A percentile compares a stretch with the other conserved stretches of the same genome.
phyloP scores from a whole-genome alignment of 345 rosid species.

The Schrenkiella parvula region DNA sequence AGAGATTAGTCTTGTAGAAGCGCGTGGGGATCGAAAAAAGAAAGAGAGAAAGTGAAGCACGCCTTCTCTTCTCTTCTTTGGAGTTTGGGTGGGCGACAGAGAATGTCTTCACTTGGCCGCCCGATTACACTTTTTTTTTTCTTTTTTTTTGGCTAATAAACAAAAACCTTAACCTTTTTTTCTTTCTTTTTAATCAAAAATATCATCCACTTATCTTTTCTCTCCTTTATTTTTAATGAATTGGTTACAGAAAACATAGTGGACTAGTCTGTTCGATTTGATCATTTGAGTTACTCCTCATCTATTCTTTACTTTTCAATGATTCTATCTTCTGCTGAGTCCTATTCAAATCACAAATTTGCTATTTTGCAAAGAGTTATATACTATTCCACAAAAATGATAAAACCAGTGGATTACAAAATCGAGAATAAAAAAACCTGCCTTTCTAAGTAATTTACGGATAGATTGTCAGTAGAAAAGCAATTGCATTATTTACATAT shows the following conservation, averaged over 20 bases:
- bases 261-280: neutral
- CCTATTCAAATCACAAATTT: neutral
- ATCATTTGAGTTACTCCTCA: conserved; percentile 25
- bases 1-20: neutral
- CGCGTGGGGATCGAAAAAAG: neutral
- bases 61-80: conserved; percentile 29
- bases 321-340: neutral
- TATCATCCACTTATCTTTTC: neutral
- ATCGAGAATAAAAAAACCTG: neutral
- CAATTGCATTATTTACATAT: neutral
- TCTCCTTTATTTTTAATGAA: neutral
- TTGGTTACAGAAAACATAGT: neutral
- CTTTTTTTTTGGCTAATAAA: neutral
- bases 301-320: neutral
- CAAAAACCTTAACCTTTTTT: neutral
- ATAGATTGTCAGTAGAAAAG: neutral
- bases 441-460: neutral
- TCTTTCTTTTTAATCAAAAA: neutral
- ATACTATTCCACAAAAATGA: neutral
- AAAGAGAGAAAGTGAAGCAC: conserved; percentile 21
- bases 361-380: neutral
- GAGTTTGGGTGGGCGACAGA: conserved; percentile 33
- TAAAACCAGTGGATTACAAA: neutral
- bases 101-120: conserved; percentile 37
- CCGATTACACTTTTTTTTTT: conserved; percentile 14